Percentiles rank a stretch among this genome's conserved stretches.
Conservation (phyloP, 2,329 filamentous ascomycete genomes). For the Zymoseptoria crescenta region DNA sequence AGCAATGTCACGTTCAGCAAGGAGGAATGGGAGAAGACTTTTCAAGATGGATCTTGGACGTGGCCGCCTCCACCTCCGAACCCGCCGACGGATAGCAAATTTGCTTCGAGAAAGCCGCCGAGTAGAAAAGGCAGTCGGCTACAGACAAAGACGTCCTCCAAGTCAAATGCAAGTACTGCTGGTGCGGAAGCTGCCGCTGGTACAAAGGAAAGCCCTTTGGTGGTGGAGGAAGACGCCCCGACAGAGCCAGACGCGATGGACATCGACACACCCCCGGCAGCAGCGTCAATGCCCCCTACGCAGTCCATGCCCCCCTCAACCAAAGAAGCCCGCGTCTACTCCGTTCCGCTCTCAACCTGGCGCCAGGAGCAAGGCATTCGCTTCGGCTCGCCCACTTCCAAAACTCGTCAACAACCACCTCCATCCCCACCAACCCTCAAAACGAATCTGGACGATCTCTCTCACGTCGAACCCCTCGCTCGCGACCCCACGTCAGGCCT, state of each 20-base stretch:
- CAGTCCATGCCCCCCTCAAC: slow-evolving; percentile 4
- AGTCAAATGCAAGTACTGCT: slow-evolving; percentile 2
- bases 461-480: slow-evolving; percentile 36
- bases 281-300: slow-evolving; percentile 7
- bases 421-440: slow-evolving; percentile 8
- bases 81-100: slow-evolving; percentile 12
- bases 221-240: slow-evolving; percentile 5
- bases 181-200: slow-evolving; percentile 6
- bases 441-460: slow-evolving; percentile 41
- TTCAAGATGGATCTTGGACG: slow-evolving; percentile 37
- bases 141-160: slow-evolving; percentile 8
- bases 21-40: slow-evolving; percentile 37
- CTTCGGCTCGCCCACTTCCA: slow-evolving; percentile 8
- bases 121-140: slow-evolving; percentile 21
- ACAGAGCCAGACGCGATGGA: slow-evolving; percentile 37
- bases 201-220: background rate
- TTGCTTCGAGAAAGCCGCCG: slow-evolving; percentile 24
- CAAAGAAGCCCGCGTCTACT: slow-evolving; percentile 27
- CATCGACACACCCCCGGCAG: slow-evolving; percentile 34
- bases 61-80: slow-evolving; percentile 19
- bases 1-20: slow-evolving; percentile 31
- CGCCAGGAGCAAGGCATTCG: slow-evolving; percentile 18
- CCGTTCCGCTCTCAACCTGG: slow-evolving; percentile 28
- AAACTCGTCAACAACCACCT: slow-evolving; percentile 9
- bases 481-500: slow-evolving; percentile 42